phyloP scores from a whole-genome alignment of 1,139 yeast species.

The Kodamaea anthophila region DNA sequence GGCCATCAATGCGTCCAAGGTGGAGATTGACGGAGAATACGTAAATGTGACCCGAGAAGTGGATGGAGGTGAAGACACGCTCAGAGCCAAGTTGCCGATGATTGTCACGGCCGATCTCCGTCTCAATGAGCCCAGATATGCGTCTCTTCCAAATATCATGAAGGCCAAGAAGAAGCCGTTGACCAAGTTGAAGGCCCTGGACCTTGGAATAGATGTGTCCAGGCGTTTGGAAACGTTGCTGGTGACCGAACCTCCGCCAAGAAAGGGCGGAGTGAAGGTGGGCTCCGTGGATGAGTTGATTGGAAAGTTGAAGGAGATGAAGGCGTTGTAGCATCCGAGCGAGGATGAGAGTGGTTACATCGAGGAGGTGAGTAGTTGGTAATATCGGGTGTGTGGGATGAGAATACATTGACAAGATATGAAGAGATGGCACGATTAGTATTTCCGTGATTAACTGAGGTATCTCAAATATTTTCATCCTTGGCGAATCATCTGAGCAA shows the following conservation, averaged over 20 bases:
- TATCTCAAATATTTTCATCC: no score
- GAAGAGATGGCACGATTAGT: neutral
- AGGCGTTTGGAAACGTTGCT: constrained; percentile 64
- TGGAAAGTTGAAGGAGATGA: constrained; percentile 66
- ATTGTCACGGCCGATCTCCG: constrained; percentile 89
- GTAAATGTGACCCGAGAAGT: constrained; percentile 85
- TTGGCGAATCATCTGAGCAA: no score
- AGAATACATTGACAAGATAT: neutral
- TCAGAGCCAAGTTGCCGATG: constrained; percentile 74
- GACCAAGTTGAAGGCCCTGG: constrained; percentile 62
- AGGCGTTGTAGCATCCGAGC: constrained; percentile 35
- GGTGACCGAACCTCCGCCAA: constrained; percentile 79
- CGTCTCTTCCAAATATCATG: constrained; percentile 91
- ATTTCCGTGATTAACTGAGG: neutral
- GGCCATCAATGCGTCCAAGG: constrained; percentile 93
- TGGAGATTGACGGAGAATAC: constrained; percentile 53
- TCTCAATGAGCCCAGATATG: constrained; percentile 90
- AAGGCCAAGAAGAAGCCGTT: constrained; percentile 97
- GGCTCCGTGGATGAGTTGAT: constrained; percentile 77
- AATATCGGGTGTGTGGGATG: neutral
- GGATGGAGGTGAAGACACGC: constrained; percentile 89
- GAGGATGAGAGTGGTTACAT: constrained; percentile 1
- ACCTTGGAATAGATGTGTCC: constrained; percentile 60
- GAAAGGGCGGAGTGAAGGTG: constrained; percentile 79
- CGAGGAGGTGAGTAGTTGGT: no score